Evolutionary conservation across 306 rosid genomes (phyloP).

Genomic region (Lathyrus sativus): DNA sequence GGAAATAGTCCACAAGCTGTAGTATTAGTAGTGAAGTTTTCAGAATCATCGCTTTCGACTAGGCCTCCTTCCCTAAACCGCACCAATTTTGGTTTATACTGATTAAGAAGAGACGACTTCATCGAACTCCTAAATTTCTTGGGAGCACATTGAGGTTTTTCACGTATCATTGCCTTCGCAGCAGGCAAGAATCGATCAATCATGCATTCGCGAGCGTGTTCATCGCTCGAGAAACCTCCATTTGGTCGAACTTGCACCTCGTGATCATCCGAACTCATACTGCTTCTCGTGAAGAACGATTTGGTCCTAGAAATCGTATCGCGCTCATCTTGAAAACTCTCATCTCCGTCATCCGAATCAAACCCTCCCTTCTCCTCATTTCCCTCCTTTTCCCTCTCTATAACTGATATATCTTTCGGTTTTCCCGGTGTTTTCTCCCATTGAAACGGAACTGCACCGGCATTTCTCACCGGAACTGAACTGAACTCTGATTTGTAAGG

Average conservation of each 20-base stretch:
- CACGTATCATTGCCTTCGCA: conserved; percentile 82
- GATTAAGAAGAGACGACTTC: conserved; percentile 42
- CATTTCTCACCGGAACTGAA: conserved; percentile 75
- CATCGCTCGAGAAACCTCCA: conserved; percentile 58
- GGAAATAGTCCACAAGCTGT: conserved; percentile 62
- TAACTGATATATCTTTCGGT: conserved; percentile 55
- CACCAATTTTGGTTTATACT: conserved; percentile 40
- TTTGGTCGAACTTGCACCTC: conserved; percentile 42
- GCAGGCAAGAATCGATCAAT: conserved; percentile 86
- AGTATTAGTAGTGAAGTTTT: conserved; percentile 36
- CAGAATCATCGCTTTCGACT: conserved; percentile 50
- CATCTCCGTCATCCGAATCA: conserved; percentile 61
- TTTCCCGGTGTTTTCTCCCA: conserved; percentile 91
- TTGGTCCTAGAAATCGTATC: conserved; percentile 79
- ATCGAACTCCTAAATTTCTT: conserved; percentile 45
- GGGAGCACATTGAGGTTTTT: conserved; percentile 53
- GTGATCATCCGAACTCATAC: conserved; percentile 62
- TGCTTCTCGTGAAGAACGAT: conserved; percentile 70
- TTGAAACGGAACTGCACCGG: conserved; percentile 77
- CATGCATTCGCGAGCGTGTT: conserved; percentile 69
- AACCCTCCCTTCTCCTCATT: conserved; percentile 23
- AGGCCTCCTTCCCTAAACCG: conserved; percentile 50
- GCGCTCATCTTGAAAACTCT: conserved; percentile 62
- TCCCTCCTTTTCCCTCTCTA: too few relatives aligned
- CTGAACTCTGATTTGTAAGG: conserved; percentile 71